Percentiles rank a stretch among this genome's conserved stretches.
Conservation (phyloP, 78 protist genomes). For the Acrasis kona region DNA sequence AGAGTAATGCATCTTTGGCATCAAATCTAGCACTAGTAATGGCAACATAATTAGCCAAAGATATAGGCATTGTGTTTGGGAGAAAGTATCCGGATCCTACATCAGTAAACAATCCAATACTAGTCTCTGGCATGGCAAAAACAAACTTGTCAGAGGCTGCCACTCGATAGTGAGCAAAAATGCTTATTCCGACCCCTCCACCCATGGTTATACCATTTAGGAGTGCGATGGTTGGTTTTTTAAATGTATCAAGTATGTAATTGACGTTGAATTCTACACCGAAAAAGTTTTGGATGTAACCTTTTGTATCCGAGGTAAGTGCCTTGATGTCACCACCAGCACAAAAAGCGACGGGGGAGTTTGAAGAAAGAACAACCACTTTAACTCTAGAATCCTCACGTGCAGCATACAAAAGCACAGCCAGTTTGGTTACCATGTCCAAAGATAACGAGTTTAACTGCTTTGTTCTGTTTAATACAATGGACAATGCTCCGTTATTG, state of each 20-base stretch:
- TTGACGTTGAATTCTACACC: conserved; percentile 62
- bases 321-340: conserved; percentile 84
- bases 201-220: conserved; percentile 64
- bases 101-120: conserved; percentile 48
- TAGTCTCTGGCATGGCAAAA: conserved; percentile 74
- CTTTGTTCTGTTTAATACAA: conserved; percentile 44
- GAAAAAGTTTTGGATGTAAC: conserved; percentile 37
- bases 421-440: conserved; percentile 20
- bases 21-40: too few relatives aligned
- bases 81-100: conserved; percentile 41
- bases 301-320: conserved; percentile 22
- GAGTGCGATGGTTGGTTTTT: conserved; percentile 54
- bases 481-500: neutral
- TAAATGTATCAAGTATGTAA: conserved; percentile 23
- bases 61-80: too few relatives aligned
- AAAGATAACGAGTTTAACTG: conserved; percentile 46
- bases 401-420: conserved; percentile 7
- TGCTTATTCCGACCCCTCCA: conserved; percentile 50
- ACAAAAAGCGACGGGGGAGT: conserved; percentile 71
- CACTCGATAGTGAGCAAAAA: conserved; percentile 34
- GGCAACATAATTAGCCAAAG: too few relatives aligned
- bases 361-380: conserved; percentile 34
- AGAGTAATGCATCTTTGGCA: too few relatives aligned
- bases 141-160: conserved; percentile 49
- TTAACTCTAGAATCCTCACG: neutral